These are phyloP conservation scores for Cordyceps farinosa DNA, from an alignment of 2,329 filamentous ascomycete species.

Conservation along the genomic window DNA sequence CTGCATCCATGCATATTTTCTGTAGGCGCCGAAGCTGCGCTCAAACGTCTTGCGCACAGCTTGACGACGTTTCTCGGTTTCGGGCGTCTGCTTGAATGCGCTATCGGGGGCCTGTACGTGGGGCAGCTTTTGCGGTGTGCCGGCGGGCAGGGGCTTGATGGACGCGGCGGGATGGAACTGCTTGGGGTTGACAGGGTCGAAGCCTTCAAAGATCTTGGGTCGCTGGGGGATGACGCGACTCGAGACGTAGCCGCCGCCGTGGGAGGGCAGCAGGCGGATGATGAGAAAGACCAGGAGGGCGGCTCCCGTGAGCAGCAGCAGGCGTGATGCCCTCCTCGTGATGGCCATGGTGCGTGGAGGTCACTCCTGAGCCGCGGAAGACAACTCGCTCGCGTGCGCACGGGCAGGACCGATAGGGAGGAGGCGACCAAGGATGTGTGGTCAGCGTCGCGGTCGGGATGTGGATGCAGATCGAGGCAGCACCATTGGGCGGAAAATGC, in stretches of 20 bases:
- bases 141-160: conserved; percentile 37
- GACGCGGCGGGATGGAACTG: conserved; percentile 29
- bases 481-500: conserved; percentile 7
- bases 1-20: conserved; percentile 56
- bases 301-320: conserved; percentile 23
- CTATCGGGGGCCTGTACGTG: conserved; percentile 40
- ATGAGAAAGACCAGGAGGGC: conserved; percentile 24
- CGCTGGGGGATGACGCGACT: conserved; percentile 21
- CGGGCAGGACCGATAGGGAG: background rate
- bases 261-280: conserved; percentile 22
- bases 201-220: conserved; percentile 12
- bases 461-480: background rate
- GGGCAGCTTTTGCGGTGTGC: conserved; percentile 25
- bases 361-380: background rate
- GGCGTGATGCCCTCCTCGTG: conserved; percentile 24
- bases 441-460: conserved; percentile 3
- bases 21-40: conserved; percentile 59
- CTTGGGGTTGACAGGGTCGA: conserved; percentile 13
- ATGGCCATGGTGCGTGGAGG: conserved; percentile 20
- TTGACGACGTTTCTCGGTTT: conserved; percentile 33
- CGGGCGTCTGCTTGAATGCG: conserved; percentile 26
- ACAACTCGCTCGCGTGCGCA: background rate
- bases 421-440: background rate
- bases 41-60: conserved; percentile 49
- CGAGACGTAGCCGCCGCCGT: conserved; percentile 22